Evolutionary conservation across 176 grass and related monocot genomes (phyloP).

Genomic region (Elaeis guineensis): DNA sequence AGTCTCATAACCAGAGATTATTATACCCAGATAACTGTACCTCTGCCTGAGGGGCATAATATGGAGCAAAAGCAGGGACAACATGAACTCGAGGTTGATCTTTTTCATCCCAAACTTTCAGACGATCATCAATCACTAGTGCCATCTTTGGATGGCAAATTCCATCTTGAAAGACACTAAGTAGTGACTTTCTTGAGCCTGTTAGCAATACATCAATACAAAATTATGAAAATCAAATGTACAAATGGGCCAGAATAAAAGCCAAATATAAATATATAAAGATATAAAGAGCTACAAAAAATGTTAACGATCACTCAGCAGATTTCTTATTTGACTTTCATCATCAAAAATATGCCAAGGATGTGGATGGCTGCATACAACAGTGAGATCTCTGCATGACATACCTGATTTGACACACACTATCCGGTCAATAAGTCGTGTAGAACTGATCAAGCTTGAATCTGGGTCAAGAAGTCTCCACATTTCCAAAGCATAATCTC

Average conservation of each 20-base stretch:
- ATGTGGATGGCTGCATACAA: background rate
- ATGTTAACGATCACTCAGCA: too few relatives aligned
- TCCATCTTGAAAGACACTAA: conserved; percentile 92
- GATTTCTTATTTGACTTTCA: too few relatives aligned
- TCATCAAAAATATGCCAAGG: too few relatives aligned
- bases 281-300: too few relatives aligned
- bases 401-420: conserved; percentile 97
- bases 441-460: conserved; percentile 76
- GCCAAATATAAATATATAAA: too few relatives aligned
- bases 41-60: conserved; percentile 98
- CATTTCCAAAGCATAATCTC: conserved; percentile 99
- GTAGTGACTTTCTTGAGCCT: conserved; percentile 77
- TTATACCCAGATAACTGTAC: conserved; percentile 18
- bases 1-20: too few relatives aligned
- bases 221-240: conserved; percentile 7
- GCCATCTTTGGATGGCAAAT: conserved; percentile 96
- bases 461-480: conserved; percentile 96
- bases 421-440: conserved; percentile 74
- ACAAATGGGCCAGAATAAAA: too few relatives aligned
- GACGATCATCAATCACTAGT: conserved; percentile 87
- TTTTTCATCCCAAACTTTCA: conserved; percentile 99
- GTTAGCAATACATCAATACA: conserved; percentile 13
- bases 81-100: conserved; percentile 93
- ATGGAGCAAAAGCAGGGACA: conserved; percentile 93
- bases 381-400: conserved; percentile 3